Conservation (phyloP, 176 grass and related monocot species). For the Hyparrhenia diplandra region DNA sequence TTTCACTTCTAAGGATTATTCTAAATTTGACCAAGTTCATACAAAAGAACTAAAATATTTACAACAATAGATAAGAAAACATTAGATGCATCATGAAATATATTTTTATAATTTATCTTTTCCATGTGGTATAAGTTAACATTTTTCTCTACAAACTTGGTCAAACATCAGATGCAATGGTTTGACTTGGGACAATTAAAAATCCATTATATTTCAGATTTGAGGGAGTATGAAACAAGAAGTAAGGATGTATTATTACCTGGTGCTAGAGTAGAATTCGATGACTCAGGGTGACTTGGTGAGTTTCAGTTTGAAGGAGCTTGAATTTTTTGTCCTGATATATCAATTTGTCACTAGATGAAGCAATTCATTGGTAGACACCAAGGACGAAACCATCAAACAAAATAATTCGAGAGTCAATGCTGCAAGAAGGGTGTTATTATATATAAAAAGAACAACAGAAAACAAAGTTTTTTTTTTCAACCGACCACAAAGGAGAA, state of each 20-base stretch:
- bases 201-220: neutral
- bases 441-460: neutral
- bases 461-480: neutral
- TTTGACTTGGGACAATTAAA: neutral
- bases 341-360: neutral
- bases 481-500: neutral
- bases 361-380: neutral
- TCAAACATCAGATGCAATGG: no score
- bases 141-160: no score
- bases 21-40: neutral
- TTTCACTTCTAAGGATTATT: neutral
- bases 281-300: neutral
- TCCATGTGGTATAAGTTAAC: no score
- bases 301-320: neutral
- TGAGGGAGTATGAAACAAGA: neutral
- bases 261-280: neutral
- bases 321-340: neutral
- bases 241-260: neutral
- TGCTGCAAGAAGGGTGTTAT: neutral
- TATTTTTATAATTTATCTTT: no score
- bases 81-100: no score
- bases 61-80: no score
- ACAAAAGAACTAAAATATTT: neutral
- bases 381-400: neutral
- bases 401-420: neutral